Percentiles rank a stretch among this genome's conserved stretches.
phyloP scores from a whole-genome alignment of 2,329 filamentous ascomycete species.

The Diaporthe batatas region DNA sequence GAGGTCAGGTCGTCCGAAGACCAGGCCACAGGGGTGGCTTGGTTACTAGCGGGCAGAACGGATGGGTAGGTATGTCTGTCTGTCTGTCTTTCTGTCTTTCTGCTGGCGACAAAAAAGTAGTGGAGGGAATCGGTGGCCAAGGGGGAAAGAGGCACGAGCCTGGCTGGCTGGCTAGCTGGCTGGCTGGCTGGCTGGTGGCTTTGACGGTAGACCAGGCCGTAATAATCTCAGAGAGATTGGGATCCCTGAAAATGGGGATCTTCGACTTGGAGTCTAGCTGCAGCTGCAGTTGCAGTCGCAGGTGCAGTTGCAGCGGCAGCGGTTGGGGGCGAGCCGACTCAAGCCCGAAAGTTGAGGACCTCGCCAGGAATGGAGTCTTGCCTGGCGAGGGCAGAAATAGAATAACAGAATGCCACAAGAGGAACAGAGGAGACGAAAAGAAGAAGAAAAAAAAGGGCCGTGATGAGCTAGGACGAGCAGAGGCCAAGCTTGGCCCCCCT shows the following conservation, averaged over 20 bases:
- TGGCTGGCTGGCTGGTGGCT: background rate
- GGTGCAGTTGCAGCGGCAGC: background rate
- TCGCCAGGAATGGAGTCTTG: conserved; percentile 24
- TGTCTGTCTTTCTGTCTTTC: background rate
- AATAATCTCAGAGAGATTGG: conserved; percentile 40
- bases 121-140: conserved; percentile 4
- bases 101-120: conserved; percentile 8
- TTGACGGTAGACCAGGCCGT: conserved; percentile 36
- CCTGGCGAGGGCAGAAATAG: background rate
- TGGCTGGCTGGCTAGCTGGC: too few relatives aligned
- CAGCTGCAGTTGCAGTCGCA: background rate
- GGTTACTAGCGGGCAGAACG: conserved; percentile 17
- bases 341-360: conserved; percentile 14
- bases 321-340: conserved; percentile 30
- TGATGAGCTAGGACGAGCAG: conserved; percentile 20
- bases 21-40: conserved; percentile 14
- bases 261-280: conserved; percentile 20
- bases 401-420: background rate
- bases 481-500: background rate
- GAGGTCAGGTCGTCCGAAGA: conserved; percentile 6
- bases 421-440: background rate
- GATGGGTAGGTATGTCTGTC: background rate
- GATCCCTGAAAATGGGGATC: conserved; percentile 36
- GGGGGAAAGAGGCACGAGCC: conserved; percentile 38
- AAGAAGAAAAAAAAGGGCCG: background rate